Conservation (phyloP, 768 basidiomycete genomes). For the Boletus rex-veris region DNA sequence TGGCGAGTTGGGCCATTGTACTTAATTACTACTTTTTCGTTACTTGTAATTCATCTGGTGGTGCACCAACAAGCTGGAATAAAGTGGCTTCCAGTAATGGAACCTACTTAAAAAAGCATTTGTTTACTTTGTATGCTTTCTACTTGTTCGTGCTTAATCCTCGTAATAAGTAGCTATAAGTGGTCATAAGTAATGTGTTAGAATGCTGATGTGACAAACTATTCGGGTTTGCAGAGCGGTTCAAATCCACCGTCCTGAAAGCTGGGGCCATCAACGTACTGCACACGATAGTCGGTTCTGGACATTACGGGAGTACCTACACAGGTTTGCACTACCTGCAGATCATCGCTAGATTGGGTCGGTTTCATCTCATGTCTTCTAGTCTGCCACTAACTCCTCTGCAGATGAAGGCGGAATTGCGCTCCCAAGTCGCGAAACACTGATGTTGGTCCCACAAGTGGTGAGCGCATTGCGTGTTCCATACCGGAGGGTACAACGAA, state of each 20-base stretch:
- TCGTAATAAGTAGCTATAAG: too few species aligned
- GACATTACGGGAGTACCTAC: constrained; percentile 3
- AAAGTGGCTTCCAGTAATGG: too few species aligned
- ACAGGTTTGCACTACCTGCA: constrained; percentile 26
- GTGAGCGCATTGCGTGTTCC: constrained; percentile 16
- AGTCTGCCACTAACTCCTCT: neutral
- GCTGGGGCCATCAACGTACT: constrained; percentile 12
- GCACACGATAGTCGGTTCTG: constrained; percentile 13
- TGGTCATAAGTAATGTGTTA: too few species aligned
- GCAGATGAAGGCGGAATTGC: constrained; percentile 7
- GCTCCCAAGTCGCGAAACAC: neutral
- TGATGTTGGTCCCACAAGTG: constrained; percentile 8
- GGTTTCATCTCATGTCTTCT: neutral
- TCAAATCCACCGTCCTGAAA: constrained; percentile 16
- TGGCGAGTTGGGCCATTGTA: too few species aligned
- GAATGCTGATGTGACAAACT: too few species aligned
- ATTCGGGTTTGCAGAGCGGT: constrained; percentile 4
- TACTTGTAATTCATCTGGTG: too few species aligned
- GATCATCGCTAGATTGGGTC: constrained; percentile 18
- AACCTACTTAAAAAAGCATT: too few species aligned
- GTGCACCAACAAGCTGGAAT: too few species aligned
- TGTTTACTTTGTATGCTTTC: too few species aligned
- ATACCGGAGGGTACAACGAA: constrained; percentile 14
- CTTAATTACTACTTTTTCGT: too few species aligned
- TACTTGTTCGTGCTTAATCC: too few species aligned